Base-by-base conservation (phyloP, 2,329 filamentous ascomycete genomes). In the Gremmenia infestans region DNA sequence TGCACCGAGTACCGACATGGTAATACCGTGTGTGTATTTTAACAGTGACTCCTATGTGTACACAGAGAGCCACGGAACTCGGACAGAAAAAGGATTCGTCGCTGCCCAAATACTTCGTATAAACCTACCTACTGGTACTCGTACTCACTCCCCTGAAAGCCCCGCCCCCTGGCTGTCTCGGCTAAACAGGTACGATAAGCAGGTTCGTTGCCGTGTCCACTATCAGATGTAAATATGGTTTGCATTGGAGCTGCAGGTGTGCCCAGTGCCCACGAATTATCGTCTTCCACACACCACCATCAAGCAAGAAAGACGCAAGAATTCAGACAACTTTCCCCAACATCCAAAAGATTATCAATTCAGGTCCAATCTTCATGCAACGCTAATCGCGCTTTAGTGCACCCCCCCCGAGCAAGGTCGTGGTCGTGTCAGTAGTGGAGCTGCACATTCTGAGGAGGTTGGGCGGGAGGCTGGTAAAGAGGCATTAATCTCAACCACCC, bases 401-500 rank as follows among this genome's bases (percentile, higher is more conserved):
- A 23, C 9, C 28, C 12, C 9, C 28, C 12, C 19, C 19, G 42
- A 17, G 42, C 42, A 45, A 32, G 45, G 45, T 48, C 45, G 22
- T 32, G 45, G 45, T 48, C 45, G 22, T 32, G 45, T 35, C 45
- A 48, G 19, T 47, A 48, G 19, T 47, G 45, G 22, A 32, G 12
- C 19, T 8, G 6, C 45, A 48, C 15, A 28, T 28, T 48, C n/a
- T 32, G 37, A 46, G 50, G 50, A 45, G 50, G 50, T 46, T 52
- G 40, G 48, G 36, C 35, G 35, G 50, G n/a, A 17, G 28, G 19
- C 40, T 35, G 50, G 39, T 32, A 45, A 15, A 28, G 23, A 17
- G 14, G 51, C 28, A 57, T 57, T 56, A 48, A 25, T 17, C 14
- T 56, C 54, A 59, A 62, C 54, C 58, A 58, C 57, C 56, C n/a